Evolutionary conservation across 208 protist species (phyloP), one percentile per base, ranked within the genome.

Genomic region (Leishmania arabica): DNA sequence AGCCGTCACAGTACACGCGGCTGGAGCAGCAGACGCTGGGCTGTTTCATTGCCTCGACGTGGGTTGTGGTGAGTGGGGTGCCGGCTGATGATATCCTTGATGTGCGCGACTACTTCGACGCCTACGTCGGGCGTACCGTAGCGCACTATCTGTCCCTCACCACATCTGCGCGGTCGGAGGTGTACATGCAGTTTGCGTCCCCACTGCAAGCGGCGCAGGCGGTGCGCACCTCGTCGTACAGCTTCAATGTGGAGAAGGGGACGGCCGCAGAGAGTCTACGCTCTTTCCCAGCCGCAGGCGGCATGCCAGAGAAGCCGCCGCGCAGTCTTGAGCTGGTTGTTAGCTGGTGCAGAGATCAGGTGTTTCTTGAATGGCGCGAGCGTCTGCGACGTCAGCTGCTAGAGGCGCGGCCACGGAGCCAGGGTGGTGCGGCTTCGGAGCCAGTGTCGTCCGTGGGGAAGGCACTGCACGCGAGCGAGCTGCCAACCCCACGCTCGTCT

Each of bases 91-190:
- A 76, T 66, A 87, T 94, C 69, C 77, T 93, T 51, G 85, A 91
- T 58, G 86, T 95, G 75, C 91, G 93, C n/a, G 91, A 92, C 80
- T 94, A 84, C 80, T 84, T 97, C n/a, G 93, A 97, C 65, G 71
- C 86, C 71, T 83, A 79, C 77, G 86, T 93, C 49, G 93, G 93
- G n/a, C 86, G 84, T 71, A 95, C 92, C 17, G 84, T 93, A n/a
- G 88, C 84, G 21, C 91, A 95, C 82, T 77, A 81, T 66, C 40
- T 84, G 37, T 86, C 90, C 51, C 47, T 72, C 64, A 34, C 49
- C 40, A n/a, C 64, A 24, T 49, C 27, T 70, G 58, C 64, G 27
- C 66, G 45, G 17, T 82, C 82, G 8, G 89, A 91, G 54, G 79
- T 93, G 47, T 93, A 92, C 76, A 71, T 96, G 42, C 87, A 89